A percentile compares a stretch with the other conserved stretches of the same genome.
Evolutionary conservation across 805 yeast genomes (phyloP).

Genomic region (Candida easanensis): DNA sequence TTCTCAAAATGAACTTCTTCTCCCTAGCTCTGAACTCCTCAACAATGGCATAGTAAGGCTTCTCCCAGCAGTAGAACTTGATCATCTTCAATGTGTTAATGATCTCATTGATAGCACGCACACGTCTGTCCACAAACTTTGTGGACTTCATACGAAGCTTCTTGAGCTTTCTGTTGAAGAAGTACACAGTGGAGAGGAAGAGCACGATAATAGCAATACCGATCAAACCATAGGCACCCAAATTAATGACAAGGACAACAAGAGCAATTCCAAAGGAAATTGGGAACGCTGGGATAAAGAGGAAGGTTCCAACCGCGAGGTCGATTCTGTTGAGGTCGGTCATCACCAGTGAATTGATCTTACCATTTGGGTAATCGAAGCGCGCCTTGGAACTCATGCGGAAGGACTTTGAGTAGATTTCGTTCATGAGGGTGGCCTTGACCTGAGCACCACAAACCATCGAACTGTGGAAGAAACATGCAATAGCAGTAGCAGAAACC

Average conservation of each 20-base stretch:
- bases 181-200: constrained; percentile 38
- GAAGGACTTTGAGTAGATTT: constrained; percentile 67
- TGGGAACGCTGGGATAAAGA: constrained; percentile 62
- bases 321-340: constrained; percentile 82
- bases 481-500: constrained; percentile 45
- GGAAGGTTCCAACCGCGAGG: constrained; percentile 67
- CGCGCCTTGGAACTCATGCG: constrained; percentile 54
- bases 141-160: constrained; percentile 55
- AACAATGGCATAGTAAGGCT: constrained; percentile 62
- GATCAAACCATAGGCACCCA: constrained; percentile 71
- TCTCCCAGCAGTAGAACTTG: constrained; percentile 91
- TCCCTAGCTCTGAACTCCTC: constrained; percentile 57
- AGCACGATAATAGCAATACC: constrained; percentile 61
- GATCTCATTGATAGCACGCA: constrained; percentile 73
- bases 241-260: constrained; percentile 58
- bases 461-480: constrained; percentile 62
- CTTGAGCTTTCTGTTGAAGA: constrained; percentile 51
- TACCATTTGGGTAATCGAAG: constrained; percentile 61
- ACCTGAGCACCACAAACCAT: constrained; percentile 67
- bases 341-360: constrained; percentile 73
- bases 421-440: constrained; percentile 68
- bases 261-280: constrained; percentile 60
- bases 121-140: constrained; percentile 70
- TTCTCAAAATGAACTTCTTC: constrained; percentile 53
- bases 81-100: constrained; percentile 76